Base-by-base conservation (phyloP, 2,329 filamentous ascomycete species). In the Lachnellula hyalina region DNA sequence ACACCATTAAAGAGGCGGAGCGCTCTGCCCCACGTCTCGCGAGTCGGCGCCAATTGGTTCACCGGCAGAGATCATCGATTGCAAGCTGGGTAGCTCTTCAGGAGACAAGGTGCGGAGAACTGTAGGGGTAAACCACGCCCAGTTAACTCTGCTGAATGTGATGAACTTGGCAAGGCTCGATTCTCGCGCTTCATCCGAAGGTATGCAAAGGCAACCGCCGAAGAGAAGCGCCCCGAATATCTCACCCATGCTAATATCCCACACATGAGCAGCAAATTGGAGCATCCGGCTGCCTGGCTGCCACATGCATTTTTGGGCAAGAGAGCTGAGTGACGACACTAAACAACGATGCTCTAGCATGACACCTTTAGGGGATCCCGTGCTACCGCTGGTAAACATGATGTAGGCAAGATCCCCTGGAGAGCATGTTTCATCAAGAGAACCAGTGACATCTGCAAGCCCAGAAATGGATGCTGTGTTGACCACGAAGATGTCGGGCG, bases 361-460 rank as follows among this genome's bases (percentile, higher is more conserved):
- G 3, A 48, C 46, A n/a, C 46, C 46, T 21, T 58, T 58, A 3
- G 55, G 55, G n/a, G 14, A 34, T 15, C 56, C 56, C n/a, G 53
- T 56, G 15, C 21, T 32, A 7, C 46, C 46, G 2, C 17, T 21
- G n/a, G 46, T 48, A 7, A n/a, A 48, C 15, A 48, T 15, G 14
- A 48, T 28, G 19, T 47, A 58, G 14, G 49, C 49, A 12, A 28
- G 9, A 28, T 28, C 28, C 9, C 28, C 28, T 3, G 28, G 28
- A 28, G 28, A 28, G 8, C 28, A 28, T 9, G 7, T 28, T 28
- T 28, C 28, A 28, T 28, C 28, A 2, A 28, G 28, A 9, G 28
- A 28, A 28, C 8, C 28, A 9, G 28, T 28, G 2, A 9, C 9
- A 28, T 9, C 28, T 2, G 28, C 8, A 2, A 28, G 28, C 28